These are phyloP conservation scores for Psilocybe subaeruginosa DNA, from an alignment of 768 basidiomycete species.

Conservation along the genomic window DNA sequence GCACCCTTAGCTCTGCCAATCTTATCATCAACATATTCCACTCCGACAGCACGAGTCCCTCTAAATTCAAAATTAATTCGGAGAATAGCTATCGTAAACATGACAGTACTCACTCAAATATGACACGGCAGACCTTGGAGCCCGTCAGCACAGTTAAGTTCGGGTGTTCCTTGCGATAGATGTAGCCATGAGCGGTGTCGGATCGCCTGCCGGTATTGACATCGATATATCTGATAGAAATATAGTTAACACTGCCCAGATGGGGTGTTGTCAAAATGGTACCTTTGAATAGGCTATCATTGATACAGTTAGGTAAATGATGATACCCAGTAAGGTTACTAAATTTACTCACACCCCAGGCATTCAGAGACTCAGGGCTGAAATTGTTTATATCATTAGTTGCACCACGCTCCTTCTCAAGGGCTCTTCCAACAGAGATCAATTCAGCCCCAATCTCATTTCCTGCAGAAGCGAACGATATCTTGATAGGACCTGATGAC, in stretches of 20 bases:
- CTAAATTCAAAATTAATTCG: slow-evolving; percentile 22
- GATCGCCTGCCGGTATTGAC: slow-evolving; percentile 54
- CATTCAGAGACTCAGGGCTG: slow-evolving; percentile 33
- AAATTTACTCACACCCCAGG: slow-evolving; percentile 19
- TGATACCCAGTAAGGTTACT: background rate
- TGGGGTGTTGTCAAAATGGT: background rate
- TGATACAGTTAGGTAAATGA: background rate
- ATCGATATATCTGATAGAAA: slow-evolving; percentile 47
- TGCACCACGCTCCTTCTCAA: slow-evolving; percentile 48
- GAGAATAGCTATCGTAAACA: background rate
- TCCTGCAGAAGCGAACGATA: slow-evolving; percentile 42
- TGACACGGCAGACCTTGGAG: slow-evolving; percentile 44
- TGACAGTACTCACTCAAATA: slow-evolving; percentile 44
- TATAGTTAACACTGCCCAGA: background rate
- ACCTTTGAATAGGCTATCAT: slow-evolving; percentile 15
- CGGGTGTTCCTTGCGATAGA: slow-evolving; percentile 45
- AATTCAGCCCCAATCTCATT: slow-evolving; percentile 49
- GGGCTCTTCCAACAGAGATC: slow-evolving; percentile 44
- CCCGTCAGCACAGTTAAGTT: slow-evolving; percentile 42
- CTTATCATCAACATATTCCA: slow-evolving; percentile 49
- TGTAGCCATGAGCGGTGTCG: slow-evolving; percentile 53
- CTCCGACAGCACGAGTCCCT: slow-evolving; percentile 45
- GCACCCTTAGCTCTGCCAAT: slow-evolving; percentile 25
- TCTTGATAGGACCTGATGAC: slow-evolving; percentile 49
- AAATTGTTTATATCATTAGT: slow-evolving; percentile 53